phyloP scores from a whole-genome alignment of 129 eudicot genomes.

The Tagetes patula region DNA sequence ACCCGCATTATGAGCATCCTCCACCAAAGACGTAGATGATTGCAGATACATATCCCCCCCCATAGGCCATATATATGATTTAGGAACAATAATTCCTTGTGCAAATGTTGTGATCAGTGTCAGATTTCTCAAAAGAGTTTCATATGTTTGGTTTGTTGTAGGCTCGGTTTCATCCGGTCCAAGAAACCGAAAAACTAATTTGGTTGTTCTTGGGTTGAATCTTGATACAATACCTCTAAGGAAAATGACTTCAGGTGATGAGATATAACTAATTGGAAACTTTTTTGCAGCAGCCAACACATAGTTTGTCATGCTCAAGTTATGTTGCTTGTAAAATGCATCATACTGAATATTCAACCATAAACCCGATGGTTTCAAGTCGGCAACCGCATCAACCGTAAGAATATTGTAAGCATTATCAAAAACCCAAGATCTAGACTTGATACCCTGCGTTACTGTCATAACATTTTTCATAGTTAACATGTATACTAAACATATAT shows the following conservation, averaged over 20 bases:
- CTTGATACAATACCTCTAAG: constrained; percentile 49
- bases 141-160: constrained; percentile 80
- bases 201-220: constrained; percentile 48
- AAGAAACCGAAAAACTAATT: constrained; percentile 67
- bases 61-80: constrained; percentile 68
- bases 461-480: not conserved
- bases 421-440: constrained; percentile 46
- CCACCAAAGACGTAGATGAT: constrained; percentile 57
- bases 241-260: constrained; percentile 84
- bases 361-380: constrained; percentile 43
- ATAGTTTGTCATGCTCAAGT: constrained; percentile 68
- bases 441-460: constrained; percentile 68
- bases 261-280: constrained; percentile 49
- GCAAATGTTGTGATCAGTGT: constrained; percentile 73
- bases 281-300: constrained; percentile 49
- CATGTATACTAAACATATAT: not conserved
- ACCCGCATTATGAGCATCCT: constrained; percentile 79
- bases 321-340: constrained; percentile 67
- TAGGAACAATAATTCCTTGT: constrained; percentile 82
- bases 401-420: constrained; percentile 42
- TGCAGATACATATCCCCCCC: constrained; percentile 45
- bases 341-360: constrained; percentile 90
- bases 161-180: constrained; percentile 54
- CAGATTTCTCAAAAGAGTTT: constrained; percentile 63
- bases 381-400: constrained; percentile 41